phyloP scores from a whole-genome alignment of 768 basidiomycete genomes.

The Hypholoma fasciculare region DNA sequence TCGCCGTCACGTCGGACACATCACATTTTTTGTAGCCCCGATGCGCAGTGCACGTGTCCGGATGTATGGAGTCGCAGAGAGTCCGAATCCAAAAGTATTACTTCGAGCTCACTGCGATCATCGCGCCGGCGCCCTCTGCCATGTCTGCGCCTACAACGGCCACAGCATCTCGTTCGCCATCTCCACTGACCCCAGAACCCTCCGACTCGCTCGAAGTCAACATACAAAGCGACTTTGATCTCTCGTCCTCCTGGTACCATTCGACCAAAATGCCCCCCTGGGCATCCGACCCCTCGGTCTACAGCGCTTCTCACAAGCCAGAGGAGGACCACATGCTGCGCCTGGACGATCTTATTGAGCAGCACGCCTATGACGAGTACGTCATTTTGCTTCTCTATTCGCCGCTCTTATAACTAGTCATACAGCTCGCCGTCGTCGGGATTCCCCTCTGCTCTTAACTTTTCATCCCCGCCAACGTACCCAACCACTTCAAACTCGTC shows the following conservation, averaged over 20 bases:
- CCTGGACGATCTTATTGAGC: conserved; percentile 73
- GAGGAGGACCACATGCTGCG: conserved; percentile 60
- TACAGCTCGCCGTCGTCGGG: conserved; percentile 35
- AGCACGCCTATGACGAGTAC: conserved; percentile 76
- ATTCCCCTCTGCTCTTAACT: conserved; percentile 28
- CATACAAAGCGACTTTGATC: conserved; percentile 51
- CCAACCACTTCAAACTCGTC: conserved; percentile 22
- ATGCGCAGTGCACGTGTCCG: not conserved
- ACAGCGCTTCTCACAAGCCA: conserved; percentile 41
- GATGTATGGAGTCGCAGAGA: conserved; percentile 7
- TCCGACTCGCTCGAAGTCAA: conserved; percentile 53
- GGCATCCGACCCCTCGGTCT: conserved; percentile 40
- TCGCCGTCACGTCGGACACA: no score
- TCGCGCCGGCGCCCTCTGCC: conserved; percentile 18
- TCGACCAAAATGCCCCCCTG: conserved; percentile 45
- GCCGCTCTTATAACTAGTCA: conserved; percentile 12
- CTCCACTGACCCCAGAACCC: conserved; percentile 68
- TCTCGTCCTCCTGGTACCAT: conserved; percentile 58
- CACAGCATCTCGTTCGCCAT: conserved; percentile 67
- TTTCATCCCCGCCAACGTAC: conserved; percentile 31
- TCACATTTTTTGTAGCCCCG: no score
- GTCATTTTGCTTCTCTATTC: conserved; percentile 27
- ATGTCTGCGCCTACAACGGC: conserved; percentile 64
- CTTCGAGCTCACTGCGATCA: conserved; percentile 15
- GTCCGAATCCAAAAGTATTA: conserved; percentile 11